Evolutionary conservation across 768 basidiomycete species (phyloP).

Genomic region (Daedalea quercina): DNA sequence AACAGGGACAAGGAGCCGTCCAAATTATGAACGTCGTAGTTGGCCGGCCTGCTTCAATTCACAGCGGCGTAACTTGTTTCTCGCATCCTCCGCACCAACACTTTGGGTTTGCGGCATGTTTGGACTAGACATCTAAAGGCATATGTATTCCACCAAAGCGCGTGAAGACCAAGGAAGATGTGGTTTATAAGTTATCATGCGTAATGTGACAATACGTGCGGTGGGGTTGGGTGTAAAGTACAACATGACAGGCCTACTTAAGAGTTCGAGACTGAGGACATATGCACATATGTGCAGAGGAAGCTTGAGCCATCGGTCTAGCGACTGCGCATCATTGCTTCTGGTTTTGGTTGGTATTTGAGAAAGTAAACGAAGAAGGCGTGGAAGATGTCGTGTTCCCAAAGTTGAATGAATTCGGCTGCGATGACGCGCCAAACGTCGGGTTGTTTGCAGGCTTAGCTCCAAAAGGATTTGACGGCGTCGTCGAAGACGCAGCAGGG

Average conservation of each 20-base stretch:
- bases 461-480: conserved; percentile 2
- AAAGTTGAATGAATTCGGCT: conserved; percentile 10
- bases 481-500: not conserved
- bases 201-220: not conserved
- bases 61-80: too few species aligned
- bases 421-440: conserved; percentile 4
- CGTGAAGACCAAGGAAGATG: not conserved
- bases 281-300: conserved; percentile 8
- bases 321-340: conserved; percentile 9
- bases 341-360: conserved; percentile 6
- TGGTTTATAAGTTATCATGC: not conserved
- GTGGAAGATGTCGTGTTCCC: conserved; percentile 3
- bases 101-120: too few species aligned
- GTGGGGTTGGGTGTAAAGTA: not conserved
- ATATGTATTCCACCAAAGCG: not conserved
- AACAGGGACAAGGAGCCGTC: too few species aligned
- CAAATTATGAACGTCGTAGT: too few species aligned
- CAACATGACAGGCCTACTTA: not conserved
- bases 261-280: not conserved
- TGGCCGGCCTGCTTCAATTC: too few species aligned
- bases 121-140: too few species aligned
- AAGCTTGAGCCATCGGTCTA: not conserved
- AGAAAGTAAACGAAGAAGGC: conserved; percentile 6
- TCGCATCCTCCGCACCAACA: too few species aligned
- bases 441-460: conserved; percentile 1